These are phyloP conservation scores for Enteropsectra breve DNA, from an alignment of 371 early-diverging fungal genomes.

Conservation along the genomic window DNA sequence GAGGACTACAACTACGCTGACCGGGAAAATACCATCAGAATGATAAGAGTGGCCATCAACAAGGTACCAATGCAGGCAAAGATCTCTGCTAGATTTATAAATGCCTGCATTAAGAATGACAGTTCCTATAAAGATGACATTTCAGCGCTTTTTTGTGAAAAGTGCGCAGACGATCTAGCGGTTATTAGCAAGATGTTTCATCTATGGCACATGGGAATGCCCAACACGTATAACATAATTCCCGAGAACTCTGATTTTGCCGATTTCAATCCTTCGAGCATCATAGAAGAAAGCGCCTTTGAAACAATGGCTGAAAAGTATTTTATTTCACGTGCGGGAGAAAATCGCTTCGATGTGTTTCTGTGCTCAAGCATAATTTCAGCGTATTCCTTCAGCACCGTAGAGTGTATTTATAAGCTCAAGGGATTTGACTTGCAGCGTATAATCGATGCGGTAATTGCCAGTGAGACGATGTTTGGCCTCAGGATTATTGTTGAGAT, in stretches of 20 bases:
- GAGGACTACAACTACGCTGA: too few species aligned
- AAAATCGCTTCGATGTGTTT: conserved; percentile 35
- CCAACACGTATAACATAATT: not conserved
- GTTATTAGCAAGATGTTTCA: not conserved
- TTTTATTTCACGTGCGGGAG: not conserved
- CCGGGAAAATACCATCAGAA: too few species aligned
- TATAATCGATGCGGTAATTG: conserved; percentile 1
- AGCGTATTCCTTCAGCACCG: not conserved
- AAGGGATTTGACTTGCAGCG: too few species aligned
- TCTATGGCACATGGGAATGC: not conserved
- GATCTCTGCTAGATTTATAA: too few species aligned
- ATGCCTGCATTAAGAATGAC: conserved; percentile 19
- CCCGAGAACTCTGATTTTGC: not conserved
- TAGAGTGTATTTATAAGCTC: conserved; percentile 8
- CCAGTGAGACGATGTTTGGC: not conserved
- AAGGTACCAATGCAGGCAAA: too few species aligned
- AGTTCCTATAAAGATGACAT: conserved; percentile 25
- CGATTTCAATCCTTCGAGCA: not conserved
- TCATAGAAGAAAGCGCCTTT: not conserved
- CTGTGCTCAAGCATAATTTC: conserved; percentile 18
- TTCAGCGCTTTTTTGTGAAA: not conserved
- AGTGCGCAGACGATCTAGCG: not conserved
- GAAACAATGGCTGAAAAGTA: not conserved
- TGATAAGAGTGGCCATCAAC: too few species aligned
- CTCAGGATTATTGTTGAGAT: not conserved